Evolutionary conservation across 164 flowering plant species (phyloP).

Genomic region (Magnolia changhungtana): DNA sequence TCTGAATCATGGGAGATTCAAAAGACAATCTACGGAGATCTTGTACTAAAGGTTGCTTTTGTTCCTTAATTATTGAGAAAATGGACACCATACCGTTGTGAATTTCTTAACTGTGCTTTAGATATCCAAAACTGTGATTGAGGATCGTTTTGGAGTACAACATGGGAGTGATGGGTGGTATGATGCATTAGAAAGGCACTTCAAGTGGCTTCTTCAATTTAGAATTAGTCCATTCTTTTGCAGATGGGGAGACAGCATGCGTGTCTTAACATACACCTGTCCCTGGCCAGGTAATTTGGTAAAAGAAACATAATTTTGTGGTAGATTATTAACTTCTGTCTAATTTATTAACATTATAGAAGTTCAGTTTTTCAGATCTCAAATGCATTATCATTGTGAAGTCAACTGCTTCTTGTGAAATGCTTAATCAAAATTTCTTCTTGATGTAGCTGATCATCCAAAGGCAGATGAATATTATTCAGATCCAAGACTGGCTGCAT

Average conservation of each 20-base stretch:
- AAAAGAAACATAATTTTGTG: not conserved
- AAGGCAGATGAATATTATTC: conserved; percentile 88
- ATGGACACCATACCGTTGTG: no score
- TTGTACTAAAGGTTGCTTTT: no score
- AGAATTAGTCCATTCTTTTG: conserved; percentile 94
- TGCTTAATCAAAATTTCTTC: not conserved
- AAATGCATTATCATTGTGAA: not conserved
- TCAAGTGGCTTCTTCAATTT: conserved; percentile 94
- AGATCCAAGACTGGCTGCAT: conserved; percentile 89
- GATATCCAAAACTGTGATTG: conserved; percentile 97
- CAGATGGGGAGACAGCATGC: conserved; percentile 95
- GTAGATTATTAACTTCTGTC: not conserved
- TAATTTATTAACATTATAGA: not conserved
- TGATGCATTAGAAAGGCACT: conserved; percentile 74
- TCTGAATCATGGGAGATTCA: no score
- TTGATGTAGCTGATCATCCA: conserved; percentile 72
- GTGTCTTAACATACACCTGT: conserved; percentile 85
- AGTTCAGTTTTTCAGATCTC: not conserved
- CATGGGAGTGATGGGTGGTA: conserved; percentile 92
- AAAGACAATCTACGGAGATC: no score
- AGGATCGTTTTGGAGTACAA: conserved; percentile 88
- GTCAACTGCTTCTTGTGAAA: not conserved
- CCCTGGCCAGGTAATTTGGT: conserved; percentile 87
- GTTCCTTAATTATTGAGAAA: no score
- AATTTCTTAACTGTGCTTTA: conserved; percentile 29